Base-by-base conservation (phyloP, 1,284 basidiomycete genomes). In the Ceratorhiza oryzae-sativae region DNA sequence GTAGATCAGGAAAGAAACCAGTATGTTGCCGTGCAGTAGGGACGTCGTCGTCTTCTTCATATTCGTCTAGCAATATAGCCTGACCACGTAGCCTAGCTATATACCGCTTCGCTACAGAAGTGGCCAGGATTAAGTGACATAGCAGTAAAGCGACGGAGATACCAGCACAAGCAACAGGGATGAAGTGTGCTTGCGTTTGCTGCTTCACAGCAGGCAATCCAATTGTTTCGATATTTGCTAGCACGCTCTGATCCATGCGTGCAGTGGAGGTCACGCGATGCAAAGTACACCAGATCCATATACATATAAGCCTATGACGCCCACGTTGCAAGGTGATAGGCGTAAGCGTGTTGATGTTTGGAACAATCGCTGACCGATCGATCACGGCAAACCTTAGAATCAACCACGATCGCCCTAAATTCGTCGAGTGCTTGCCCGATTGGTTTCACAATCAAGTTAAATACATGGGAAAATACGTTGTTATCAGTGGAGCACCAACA, bases 1-100 rank as follows among this genome's bases (percentile, higher is more conserved):
- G 45, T 23, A 71, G n/a, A 27, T 73, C 68, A 8, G 67, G 42
- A 30, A 70, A 73, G 72, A 73, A 73, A 23, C 72, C 72, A 34
- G 60, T 58, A 25, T 65, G 56, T 34, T 51, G 68, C 20, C 65
- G 42, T 12, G 55, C 41, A 56, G 27, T 39, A 25, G 65, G 65
- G 1, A 15, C 1, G 30, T 55, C 49, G 2, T 67, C 62, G 1
- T 42, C n/a, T 13, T 68, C 65, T 1, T 42, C 65, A n/a, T n/a
- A n/a, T 13, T 60, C 58, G 45, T 60, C 58, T 18, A 10, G 34
- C 30, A 12, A 12, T 32, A 46, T 39, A n/a, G 51, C 23, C 1
- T n/a, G 41, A 1, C 65, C 53, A n/a, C 65, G 65, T 27, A 56
- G 36, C 32, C 39, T 68, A 18, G 65, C 65, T 23, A 68, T 56